Evolutionary conservation across 106 monocot species (phyloP).

Genomic region (Posidonia australis): DNA sequence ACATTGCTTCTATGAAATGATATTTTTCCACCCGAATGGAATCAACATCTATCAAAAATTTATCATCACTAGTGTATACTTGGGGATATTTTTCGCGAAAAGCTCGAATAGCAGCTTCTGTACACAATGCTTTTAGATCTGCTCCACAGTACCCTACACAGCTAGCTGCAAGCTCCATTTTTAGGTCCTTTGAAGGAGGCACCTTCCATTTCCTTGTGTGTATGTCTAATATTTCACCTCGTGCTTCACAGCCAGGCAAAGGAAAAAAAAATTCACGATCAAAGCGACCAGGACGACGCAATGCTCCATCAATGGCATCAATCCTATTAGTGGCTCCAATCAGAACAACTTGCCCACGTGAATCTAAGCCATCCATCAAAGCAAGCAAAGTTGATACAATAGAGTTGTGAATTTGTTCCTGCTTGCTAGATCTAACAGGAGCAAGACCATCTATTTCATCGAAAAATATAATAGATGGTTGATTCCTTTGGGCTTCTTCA

Average conservation of each 20-base stretch:
- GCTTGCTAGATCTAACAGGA: slow-evolving; percentile 96
- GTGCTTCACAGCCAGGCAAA: slow-evolving; percentile 84
- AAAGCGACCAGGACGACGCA: slow-evolving; percentile 93
- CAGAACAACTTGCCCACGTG: slow-evolving; percentile 95
- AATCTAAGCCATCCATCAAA: slow-evolving; percentile 98
- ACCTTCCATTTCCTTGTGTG: slow-evolving; percentile 98
- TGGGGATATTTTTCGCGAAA: slow-evolving; percentile 99
- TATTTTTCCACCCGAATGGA: slow-evolving; percentile 80
- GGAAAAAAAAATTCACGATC: slow-evolving; percentile 95
- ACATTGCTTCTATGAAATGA: slow-evolving; percentile 98
- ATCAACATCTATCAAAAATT: slow-evolving; percentile 97
- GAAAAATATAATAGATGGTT: slow-evolving; percentile 98
- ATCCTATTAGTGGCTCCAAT: slow-evolving; percentile 98
- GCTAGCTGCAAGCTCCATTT: slow-evolving; percentile 88
- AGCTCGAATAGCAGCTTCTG: slow-evolving; percentile 95
- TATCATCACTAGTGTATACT: slow-evolving; percentile 96
- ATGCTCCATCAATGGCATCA: slow-evolving; percentile 96
- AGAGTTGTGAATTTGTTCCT: slow-evolving; percentile 98
- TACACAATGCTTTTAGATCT: slow-evolving; percentile 93
- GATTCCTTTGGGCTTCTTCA: slow-evolving; percentile 96
- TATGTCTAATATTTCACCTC: slow-evolving; percentile 89
- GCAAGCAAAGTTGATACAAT: slow-evolving; percentile 97
- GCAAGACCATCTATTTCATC: slow-evolving; percentile 99
- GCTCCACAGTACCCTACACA: slow-evolving; percentile 99
- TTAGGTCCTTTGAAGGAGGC: slow-evolving; percentile 74